Conservation (phyloP, 1,284 basidiomycete species). For the Marasmius fiardii region DNA sequence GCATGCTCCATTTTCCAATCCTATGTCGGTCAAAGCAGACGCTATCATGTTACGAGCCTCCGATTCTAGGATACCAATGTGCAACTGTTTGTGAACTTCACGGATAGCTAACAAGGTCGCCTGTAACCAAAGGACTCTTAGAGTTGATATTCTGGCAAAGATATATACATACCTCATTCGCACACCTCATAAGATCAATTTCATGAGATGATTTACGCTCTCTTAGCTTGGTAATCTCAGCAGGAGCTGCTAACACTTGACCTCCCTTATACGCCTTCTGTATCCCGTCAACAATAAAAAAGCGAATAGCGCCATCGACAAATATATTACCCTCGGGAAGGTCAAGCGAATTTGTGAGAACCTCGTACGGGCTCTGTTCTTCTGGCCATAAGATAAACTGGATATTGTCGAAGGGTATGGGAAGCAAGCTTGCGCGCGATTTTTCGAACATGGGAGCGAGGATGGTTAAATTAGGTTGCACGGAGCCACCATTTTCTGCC, state of each 20-base stretch:
- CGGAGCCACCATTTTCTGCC: slow-evolving; percentile 20
- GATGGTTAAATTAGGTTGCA: slow-evolving; percentile 48
- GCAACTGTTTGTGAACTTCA: slow-evolving; percentile 57
- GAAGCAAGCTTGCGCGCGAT: slow-evolving; percentile 60
- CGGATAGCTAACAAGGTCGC: slow-evolving; percentile 75
- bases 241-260: slow-evolving; percentile 44
- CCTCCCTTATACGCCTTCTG: slow-evolving; percentile 41
- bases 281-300: slow-evolving; percentile 61
- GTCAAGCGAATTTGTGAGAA: slow-evolving; percentile 45
- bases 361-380: slow-evolving; percentile 63
- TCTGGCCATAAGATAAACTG: slow-evolving; percentile 74
- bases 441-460: slow-evolving; percentile 79
- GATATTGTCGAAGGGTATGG: slow-evolving; percentile 44
- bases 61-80: slow-evolving; percentile 76
- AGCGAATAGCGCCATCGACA: slow-evolving; percentile 58
- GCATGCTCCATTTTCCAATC: slow-evolving; percentile 54
- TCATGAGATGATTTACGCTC: slow-evolving; percentile 76
- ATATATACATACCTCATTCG: slow-evolving; percentile 72
- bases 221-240: slow-evolving; percentile 56
- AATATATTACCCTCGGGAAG: slow-evolving; percentile 39
- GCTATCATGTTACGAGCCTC: slow-evolving; percentile 56
- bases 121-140: slow-evolving; percentile 32
- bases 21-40: slow-evolving; percentile 52
- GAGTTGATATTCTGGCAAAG: not conserved
- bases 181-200: slow-evolving; percentile 71